phyloP scores from a whole-genome alignment of 305 asterid genomes.

The Fraxinus angustifolia region DNA sequence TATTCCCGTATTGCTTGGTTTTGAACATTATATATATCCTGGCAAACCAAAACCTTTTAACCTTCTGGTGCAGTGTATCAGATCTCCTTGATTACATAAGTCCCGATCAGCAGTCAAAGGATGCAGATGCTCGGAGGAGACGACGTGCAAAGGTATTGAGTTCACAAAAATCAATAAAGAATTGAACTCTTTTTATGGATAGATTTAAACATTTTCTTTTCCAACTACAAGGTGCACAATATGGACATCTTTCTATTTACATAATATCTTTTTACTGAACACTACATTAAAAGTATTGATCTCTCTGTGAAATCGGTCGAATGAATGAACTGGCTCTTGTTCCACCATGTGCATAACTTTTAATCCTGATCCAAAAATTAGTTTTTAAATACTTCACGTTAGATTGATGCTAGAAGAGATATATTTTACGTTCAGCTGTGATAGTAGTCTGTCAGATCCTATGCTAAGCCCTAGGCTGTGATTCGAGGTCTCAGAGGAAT shows the following conservation, averaged over 20 bases:
- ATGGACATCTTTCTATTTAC: not conserved
- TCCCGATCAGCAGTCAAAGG: conserved; percentile 82
- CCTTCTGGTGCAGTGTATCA: conserved; percentile 76
- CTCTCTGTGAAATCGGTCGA: not conserved
- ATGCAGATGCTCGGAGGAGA: conserved; percentile 65
- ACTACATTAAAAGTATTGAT: not conserved
- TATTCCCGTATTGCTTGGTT: conserved; percentile 43
- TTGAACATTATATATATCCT: conserved; percentile 27
- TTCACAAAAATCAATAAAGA: not conserved
- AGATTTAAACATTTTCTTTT: not conserved
- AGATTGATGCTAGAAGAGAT: not conserved
- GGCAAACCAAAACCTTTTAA: conserved; percentile 32
- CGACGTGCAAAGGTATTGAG: conserved; percentile 80
- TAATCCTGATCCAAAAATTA: not conserved
- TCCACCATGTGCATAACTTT: not conserved
- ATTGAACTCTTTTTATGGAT: conserved; percentile 1
- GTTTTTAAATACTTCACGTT: not conserved
- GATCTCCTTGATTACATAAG: conserved; percentile 97
- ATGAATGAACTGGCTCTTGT: conserved; percentile 1
- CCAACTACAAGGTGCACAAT: conserved; percentile 14
- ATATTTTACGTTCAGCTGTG: not conserved
- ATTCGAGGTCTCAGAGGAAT: not conserved
- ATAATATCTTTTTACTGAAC: not conserved
- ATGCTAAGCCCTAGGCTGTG: not conserved
- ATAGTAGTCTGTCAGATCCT: not conserved